phyloP scores from a whole-genome alignment of 805 yeast species.

The Ogataea chonburiensis region DNA sequence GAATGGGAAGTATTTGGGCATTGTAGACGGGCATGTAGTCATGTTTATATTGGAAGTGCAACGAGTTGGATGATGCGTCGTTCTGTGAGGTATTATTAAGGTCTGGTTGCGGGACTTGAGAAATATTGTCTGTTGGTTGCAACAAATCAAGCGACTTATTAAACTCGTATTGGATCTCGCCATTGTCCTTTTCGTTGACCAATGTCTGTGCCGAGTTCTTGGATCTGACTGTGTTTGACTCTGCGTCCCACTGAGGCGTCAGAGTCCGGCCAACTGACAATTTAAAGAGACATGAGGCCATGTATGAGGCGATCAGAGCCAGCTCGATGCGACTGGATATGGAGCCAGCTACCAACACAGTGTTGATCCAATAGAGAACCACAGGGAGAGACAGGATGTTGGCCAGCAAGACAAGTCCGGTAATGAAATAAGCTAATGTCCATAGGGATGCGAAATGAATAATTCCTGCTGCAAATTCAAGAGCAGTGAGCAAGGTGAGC shows the following conservation, averaged over 20 bases:
- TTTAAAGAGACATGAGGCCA: conserved; percentile 12
- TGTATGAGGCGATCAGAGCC: conserved; percentile 5
- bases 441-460: conserved; percentile 3
- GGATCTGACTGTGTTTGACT: conserved; percentile 12
- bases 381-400: conserved; percentile 12
- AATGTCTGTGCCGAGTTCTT: conserved; percentile 23
- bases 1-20: conserved; percentile 1
- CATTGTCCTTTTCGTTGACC: conserved; percentile 14
- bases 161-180: conserved; percentile 6
- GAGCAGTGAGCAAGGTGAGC: conserved; percentile 4
- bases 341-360: conserved; percentile 3
- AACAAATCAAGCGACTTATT: conserved; percentile 5
- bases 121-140: background rate
- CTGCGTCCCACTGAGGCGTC: conserved; percentile 3
- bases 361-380: conserved; percentile 20
- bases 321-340: conserved; percentile 2
- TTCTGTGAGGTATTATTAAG: background rate
- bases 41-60: conserved; percentile 3
- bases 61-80: background rate
- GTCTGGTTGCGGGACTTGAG: background rate
- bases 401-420: conserved; percentile 1
- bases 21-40: background rate
- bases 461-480: conserved; percentile 7
- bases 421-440: background rate
- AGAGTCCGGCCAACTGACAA: conserved; percentile 1